These are phyloP conservation scores for Starmerella kuoi DNA, from an alignment of 805 yeast species.

Conservation along the genomic window DNA sequence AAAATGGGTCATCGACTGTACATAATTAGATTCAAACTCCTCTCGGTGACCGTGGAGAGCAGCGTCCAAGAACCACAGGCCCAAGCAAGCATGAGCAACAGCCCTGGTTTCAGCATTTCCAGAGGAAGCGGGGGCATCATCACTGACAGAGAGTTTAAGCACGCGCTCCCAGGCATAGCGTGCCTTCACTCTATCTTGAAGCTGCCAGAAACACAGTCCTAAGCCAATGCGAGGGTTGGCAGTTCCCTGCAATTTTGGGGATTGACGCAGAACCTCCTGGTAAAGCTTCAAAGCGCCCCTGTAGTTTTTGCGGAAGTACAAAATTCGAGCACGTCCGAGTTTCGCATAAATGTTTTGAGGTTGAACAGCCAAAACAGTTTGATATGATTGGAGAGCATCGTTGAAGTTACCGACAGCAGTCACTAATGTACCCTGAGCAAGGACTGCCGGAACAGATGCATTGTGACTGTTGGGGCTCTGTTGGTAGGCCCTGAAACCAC, in stretches of 20 bases:
- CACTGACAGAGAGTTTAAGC: slow-evolving; percentile 43
- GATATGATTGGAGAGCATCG: slow-evolving; percentile 58
- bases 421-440: slow-evolving; percentile 58
- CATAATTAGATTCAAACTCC: slow-evolving; percentile 49
- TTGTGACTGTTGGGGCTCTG: slow-evolving; percentile 30
- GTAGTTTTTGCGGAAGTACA: slow-evolving; percentile 61
- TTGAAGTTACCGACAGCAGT: slow-evolving; percentile 52
- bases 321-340: slow-evolving; percentile 71
- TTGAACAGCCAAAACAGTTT: slow-evolving; percentile 37
- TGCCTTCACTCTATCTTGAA: slow-evolving; percentile 70
- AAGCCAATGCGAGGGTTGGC: slow-evolving; percentile 66
- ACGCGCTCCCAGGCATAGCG: slow-evolving; percentile 71
- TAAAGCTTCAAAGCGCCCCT: slow-evolving; percentile 63
- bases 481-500: slow-evolving; percentile 33
- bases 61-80: slow-evolving; percentile 55
- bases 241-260: slow-evolving; percentile 36
- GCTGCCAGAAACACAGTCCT: slow-evolving; percentile 86
- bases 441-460: slow-evolving; percentile 35
- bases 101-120: slow-evolving; percentile 15
- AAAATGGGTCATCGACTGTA: slow-evolving; percentile 41
- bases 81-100: slow-evolving; percentile 52
- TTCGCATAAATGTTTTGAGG: slow-evolving; percentile 63
- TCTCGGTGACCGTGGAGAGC: slow-evolving; percentile 44
- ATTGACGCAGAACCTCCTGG: slow-evolving; percentile 65
- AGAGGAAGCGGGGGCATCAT: slow-evolving; percentile 25